phyloP scores from a whole-genome alignment of 1,284 basidiomycete genomes.

The Trametes pubescens region DNA sequence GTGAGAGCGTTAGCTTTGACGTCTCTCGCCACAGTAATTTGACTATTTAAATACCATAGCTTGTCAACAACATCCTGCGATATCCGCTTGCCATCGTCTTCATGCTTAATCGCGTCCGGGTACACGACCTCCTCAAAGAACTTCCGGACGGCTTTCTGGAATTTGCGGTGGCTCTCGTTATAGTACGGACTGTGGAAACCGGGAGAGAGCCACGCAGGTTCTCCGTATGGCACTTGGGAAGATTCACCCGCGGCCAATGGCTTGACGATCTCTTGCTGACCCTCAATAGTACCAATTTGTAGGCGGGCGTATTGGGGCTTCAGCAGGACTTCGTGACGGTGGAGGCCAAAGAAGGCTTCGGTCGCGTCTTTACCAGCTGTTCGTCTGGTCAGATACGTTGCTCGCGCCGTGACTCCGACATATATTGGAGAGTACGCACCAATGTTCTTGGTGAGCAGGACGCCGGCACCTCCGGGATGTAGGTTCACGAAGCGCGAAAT shows the following conservation, averaged over 20 bases:
- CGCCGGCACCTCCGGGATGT: slow-evolving; percentile 73
- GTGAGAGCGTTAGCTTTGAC: neutral
- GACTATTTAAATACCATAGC: slow-evolving; percentile 58
- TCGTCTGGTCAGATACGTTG: neutral
- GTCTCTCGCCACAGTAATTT: neutral
- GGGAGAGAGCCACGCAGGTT: slow-evolving; percentile 86
- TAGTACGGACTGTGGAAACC: slow-evolving; percentile 90
- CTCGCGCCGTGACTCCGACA: neutral
- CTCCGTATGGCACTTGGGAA: slow-evolving; percentile 87
- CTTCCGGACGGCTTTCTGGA: slow-evolving; percentile 70
- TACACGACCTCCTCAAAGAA: slow-evolving; percentile 72
- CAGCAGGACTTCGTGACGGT: slow-evolving; percentile 86
- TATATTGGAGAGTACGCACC: slow-evolving; percentile 47
- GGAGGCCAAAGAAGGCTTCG: slow-evolving; percentile 90
- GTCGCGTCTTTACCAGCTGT: slow-evolving; percentile 85
- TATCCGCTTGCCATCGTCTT: slow-evolving; percentile 83
- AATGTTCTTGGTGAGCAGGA: slow-evolving; percentile 53
- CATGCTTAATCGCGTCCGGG: slow-evolving; percentile 72
- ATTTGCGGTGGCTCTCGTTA: slow-evolving; percentile 72
- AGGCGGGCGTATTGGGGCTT: slow-evolving; percentile 84
- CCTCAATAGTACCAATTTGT: slow-evolving; percentile 81
- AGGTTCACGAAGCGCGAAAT: slow-evolving; percentile 66
- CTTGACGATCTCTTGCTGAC: slow-evolving; percentile 70
- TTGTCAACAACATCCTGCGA: slow-evolving; percentile 80
- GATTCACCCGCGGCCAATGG: slow-evolving; percentile 70